phyloP scores from a whole-genome alignment of 2,329 filamentous ascomycete species.

The Aspergillus chevalieri region DNA sequence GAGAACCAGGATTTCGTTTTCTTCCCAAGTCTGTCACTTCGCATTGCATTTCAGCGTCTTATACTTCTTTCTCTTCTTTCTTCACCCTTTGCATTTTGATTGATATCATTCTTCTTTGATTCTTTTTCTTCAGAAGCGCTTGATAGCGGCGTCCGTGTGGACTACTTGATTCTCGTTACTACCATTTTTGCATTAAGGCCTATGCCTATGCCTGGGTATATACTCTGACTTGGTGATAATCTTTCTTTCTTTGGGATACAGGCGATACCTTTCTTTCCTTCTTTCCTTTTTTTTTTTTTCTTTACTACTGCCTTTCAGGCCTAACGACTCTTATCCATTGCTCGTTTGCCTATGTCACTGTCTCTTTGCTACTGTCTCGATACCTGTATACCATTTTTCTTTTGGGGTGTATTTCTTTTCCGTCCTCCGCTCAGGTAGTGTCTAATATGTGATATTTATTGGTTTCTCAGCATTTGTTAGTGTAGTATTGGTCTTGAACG shows the following conservation, averaged over 20 bases:
- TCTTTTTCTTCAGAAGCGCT: constrained; percentile 12
- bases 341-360: too few relatives aligned
- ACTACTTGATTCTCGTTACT: constrained; percentile 9
- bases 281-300: background rate
- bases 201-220: constrained; percentile 3
- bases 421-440: too few relatives aligned
- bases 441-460: too few relatives aligned
- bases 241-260: background rate
- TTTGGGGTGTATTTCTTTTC: too few relatives aligned
- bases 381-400: too few relatives aligned
- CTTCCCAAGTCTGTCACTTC: constrained; percentile 14
- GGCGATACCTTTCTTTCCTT: background rate
- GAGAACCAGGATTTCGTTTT: constrained; percentile 12
- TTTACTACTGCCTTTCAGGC: too few relatives aligned
- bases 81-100: constrained; percentile 3
- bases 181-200: constrained; percentile 20
- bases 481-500: too few relatives aligned
- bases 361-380: too few relatives aligned
- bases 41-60: constrained; percentile 23
- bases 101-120: constrained; percentile 3
- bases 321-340: too few relatives aligned
- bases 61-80: background rate
- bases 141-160: constrained; percentile 13
- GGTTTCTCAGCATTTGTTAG: too few relatives aligned
- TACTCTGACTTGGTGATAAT: background rate